Percentiles rank a stretch among this genome's conserved stretches.
phyloP scores from a whole-genome alignment of 177 flowering plant species.

The Vitis hybrid region DNA sequence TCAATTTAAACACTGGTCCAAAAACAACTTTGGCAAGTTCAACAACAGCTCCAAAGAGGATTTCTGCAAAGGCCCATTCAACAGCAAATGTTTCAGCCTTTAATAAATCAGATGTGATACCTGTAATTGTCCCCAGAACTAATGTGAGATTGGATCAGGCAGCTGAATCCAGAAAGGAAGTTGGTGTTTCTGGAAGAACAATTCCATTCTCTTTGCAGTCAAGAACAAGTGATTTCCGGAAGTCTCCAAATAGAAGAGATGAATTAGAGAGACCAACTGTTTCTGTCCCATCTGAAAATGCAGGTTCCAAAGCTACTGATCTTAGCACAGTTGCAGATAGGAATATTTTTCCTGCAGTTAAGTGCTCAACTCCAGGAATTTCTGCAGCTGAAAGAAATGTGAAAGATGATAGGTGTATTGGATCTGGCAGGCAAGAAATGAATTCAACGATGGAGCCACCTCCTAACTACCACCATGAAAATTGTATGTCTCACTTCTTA shows the following conservation, averaged over 20 bases:
- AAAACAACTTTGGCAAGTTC: constrained; percentile 40
- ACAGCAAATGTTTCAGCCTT: constrained; percentile 41
- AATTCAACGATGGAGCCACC: constrained; percentile 42
- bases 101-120: constrained; percentile 65
- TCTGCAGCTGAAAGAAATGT: constrained; percentile 41
- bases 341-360: constrained; percentile 36
- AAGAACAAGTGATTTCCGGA: constrained; percentile 53
- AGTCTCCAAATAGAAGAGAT: constrained; percentile 49
- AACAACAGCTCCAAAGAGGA: constrained; percentile 46
- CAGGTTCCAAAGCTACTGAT: constrained; percentile 36
- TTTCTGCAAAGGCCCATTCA: constrained; percentile 45
- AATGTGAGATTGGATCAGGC: constrained; percentile 59
- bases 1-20: constrained; percentile 34
- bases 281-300: constrained; percentile 35
- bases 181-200: constrained; percentile 43
- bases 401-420: constrained; percentile 43
- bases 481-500: constrained; percentile 38
- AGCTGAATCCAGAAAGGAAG: constrained; percentile 69
- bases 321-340: constrained; percentile 34
- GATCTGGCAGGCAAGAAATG: constrained; percentile 37
- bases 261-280: constrained; percentile 45
- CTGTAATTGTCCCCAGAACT: constrained; percentile 84
- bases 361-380: constrained; percentile 27
- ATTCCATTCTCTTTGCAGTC: constrained; percentile 53
- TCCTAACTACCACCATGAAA: constrained; percentile 41